A percentile compares a stretch with the other conserved stretches of the same genome.
Evolutionary conservation across 345 rosid genomes (phyloP).

Genomic region (Boechera stricta): DNA sequence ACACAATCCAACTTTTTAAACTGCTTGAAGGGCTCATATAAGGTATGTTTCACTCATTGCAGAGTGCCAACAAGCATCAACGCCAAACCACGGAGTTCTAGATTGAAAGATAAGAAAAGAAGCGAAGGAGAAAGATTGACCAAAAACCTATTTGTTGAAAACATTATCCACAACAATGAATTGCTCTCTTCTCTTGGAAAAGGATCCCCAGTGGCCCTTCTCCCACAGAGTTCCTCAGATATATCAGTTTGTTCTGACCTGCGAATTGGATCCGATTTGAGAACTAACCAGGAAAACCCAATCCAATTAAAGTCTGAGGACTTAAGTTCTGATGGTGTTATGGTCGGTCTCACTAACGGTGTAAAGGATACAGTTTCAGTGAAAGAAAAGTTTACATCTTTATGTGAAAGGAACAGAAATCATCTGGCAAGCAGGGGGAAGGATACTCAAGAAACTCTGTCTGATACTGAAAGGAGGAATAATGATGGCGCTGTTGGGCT

Average conservation of each 20-base stretch:
- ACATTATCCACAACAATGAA: slow-evolving; percentile 65
- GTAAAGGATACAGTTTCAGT: slow-evolving; percentile 53
- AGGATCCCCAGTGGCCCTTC: slow-evolving; percentile 75
- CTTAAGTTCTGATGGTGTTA: slow-evolving; percentile 44
- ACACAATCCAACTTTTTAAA: slow-evolving; percentile 1
- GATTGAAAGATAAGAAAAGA: slow-evolving; percentile 86
- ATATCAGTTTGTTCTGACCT: slow-evolving; percentile 69
- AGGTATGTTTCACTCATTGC: slow-evolving; percentile 45
- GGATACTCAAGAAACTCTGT: slow-evolving; percentile 37
- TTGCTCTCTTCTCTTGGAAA: slow-evolving; percentile 78
- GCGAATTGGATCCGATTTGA: slow-evolving; percentile 71
- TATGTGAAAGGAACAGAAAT: slow-evolving; percentile 62
- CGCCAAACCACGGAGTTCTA: slow-evolving; percentile 87
- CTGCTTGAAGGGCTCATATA: slow-evolving; percentile 14
- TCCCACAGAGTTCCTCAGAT: slow-evolving; percentile 78
- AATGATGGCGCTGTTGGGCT: slow-evolving; percentile 55
- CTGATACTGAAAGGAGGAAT: slow-evolving; percentile 43
- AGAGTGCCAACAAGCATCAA: slow-evolving; percentile 61
- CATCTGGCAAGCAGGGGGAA: slow-evolving; percentile 44
- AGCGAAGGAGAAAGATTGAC: slow-evolving; percentile 87
- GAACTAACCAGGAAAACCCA: slow-evolving; percentile 49
- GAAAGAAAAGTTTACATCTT: slow-evolving; percentile 65
- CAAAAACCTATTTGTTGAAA: slow-evolving; percentile 78
- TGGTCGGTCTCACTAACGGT: slow-evolving; percentile 8
- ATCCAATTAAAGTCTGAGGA: slow-evolving; percentile 48